These are phyloP conservation scores for Syncephalis plumigaleata DNA, from an alignment of 371 early-diverging fungal species.

Conservation along the genomic window DNA sequence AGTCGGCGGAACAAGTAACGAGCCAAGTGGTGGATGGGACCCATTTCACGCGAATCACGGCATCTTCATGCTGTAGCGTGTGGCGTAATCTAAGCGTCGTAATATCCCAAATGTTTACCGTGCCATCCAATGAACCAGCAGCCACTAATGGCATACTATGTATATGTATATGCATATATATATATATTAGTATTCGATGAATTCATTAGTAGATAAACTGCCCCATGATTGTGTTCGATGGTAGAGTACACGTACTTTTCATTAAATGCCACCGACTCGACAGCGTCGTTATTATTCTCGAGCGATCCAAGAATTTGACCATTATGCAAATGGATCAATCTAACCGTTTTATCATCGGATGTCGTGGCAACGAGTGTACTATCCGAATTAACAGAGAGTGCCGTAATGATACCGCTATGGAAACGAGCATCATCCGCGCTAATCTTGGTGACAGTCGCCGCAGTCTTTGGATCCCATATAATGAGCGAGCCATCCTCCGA, in stretches of 20 bases:
- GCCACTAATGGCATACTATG: constrained; percentile 50
- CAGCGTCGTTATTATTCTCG: constrained; percentile 56
- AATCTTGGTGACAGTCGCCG: constrained; percentile 36
- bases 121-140: constrained; percentile 79
- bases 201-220: too few species aligned
- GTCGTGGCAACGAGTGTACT: constrained; percentile 66
- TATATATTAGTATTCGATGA: too few species aligned
- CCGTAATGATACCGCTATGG: constrained; percentile 65
- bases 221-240: too few species aligned
- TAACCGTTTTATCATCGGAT: constrained; percentile 55
- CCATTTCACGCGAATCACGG: constrained; percentile 63
- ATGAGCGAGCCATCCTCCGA: constrained; percentile 72
- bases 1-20: constrained; percentile 55
- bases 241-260: constrained; percentile 18
- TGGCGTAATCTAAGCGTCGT: constrained; percentile 50
- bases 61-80: constrained; percentile 37
- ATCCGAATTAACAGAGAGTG: constrained; percentile 55
- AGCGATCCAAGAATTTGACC: constrained; percentile 36
- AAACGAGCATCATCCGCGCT: constrained; percentile 69
- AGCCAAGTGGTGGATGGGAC: constrained; percentile 35
- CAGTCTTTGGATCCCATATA: constrained; percentile 88
- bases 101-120: constrained; percentile 74
- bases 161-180: too few species aligned
- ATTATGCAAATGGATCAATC: constrained; percentile 50
- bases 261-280: constrained; percentile 62